phyloP scores from a whole-genome alignment of 1,284 basidiomycete species.

The Cutaneotrichosporon cyanovorans region DNA sequence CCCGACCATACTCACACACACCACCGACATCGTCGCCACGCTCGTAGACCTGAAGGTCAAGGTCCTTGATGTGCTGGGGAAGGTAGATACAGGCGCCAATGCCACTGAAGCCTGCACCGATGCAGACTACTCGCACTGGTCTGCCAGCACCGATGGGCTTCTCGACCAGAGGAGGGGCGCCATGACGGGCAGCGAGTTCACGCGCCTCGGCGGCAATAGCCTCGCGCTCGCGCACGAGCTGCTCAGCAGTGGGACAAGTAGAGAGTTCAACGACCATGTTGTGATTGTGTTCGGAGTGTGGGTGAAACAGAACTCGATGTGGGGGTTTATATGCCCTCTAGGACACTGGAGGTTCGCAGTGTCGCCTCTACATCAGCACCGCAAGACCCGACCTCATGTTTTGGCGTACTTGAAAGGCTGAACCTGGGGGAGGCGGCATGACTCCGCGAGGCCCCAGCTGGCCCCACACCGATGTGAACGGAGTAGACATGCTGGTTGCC shows the following conservation, averaged over 20 bases:
- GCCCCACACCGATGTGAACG: too few species aligned
- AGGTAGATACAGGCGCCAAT: slow-evolving; percentile 11
- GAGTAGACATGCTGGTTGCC: too few species aligned
- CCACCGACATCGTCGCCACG: slow-evolving; percentile 10
- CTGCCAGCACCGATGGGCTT: slow-evolving; percentile 3
- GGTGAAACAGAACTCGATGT: too few species aligned
- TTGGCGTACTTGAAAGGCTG: too few species aligned
- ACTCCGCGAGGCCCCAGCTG: too few species aligned
- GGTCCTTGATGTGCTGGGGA: slow-evolving; percentile 5
- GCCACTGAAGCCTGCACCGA: slow-evolving; percentile 14
- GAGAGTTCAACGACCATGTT: slow-evolving; percentile 2
- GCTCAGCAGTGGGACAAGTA: not conserved
- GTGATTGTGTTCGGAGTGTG: too few species aligned
- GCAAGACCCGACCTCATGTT: too few species aligned
- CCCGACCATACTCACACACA: slow-evolving; percentile 5
- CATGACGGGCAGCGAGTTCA: not conserved
- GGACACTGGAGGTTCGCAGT: too few species aligned
- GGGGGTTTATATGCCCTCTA: too few species aligned
- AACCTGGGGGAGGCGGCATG: too few species aligned
- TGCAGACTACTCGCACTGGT: slow-evolving; percentile 1
- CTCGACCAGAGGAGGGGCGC: slow-evolving; percentile 8
- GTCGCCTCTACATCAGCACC: too few species aligned
- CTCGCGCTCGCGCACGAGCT: slow-evolving; percentile 1
- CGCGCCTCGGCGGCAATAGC: not conserved
- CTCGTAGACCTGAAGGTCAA: slow-evolving; percentile 11